Evolutionary conservation across 2,329 filamentous ascomycete species (phyloP).

Genomic region (Curvularia spicifera): DNA sequence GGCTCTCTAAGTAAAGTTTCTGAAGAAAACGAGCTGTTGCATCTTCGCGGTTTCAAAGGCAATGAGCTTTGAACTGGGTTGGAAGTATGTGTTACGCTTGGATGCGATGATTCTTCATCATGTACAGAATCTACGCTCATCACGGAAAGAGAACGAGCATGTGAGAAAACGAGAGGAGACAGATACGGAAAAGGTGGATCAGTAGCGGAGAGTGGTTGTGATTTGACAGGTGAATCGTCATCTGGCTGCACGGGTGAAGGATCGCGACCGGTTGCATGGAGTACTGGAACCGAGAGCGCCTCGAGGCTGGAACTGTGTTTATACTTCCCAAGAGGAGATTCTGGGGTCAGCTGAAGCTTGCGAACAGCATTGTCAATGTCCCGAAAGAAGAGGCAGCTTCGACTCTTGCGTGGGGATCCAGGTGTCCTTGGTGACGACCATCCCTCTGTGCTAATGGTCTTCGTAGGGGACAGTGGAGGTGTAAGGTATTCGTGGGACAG

Average conservation of each 20-base stretch:
- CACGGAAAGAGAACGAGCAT: slow-evolving; percentile 19
- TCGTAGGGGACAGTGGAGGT: slow-evolving; percentile 46
- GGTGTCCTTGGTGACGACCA: slow-evolving; percentile 43
- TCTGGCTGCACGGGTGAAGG: slow-evolving; percentile 7
- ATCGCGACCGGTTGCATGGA: slow-evolving; percentile 15
- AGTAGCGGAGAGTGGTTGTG: not conserved
- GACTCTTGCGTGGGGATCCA: slow-evolving; percentile 39
- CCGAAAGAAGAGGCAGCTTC: slow-evolving; percentile 35
- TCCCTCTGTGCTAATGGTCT: slow-evolving; percentile 42
- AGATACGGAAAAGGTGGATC: slow-evolving; percentile 4
- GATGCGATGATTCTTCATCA: not conserved
- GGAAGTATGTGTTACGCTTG: not conserved
- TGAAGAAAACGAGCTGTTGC: slow-evolving; percentile 16
- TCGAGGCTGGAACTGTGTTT: slow-evolving; percentile 23
- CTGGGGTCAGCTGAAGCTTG: slow-evolving; percentile 21
- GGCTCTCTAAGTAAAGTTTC: slow-evolving; percentile 12
- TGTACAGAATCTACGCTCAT: not conserved
- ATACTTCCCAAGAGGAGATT: slow-evolving; percentile 35
- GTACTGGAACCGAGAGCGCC: slow-evolving; percentile 25
- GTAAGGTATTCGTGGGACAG: slow-evolving; percentile 33
- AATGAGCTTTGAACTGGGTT: not conserved
- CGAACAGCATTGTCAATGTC: slow-evolving; percentile 18
- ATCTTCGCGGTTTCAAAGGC: not conserved
- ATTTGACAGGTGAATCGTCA: slow-evolving; percentile 24
- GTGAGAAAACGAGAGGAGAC: slow-evolving; percentile 13